Base-by-base conservation (phyloP, 2,329 filamentous ascomycete genomes). In the Sporothrix brunneoviolacea region DNA sequence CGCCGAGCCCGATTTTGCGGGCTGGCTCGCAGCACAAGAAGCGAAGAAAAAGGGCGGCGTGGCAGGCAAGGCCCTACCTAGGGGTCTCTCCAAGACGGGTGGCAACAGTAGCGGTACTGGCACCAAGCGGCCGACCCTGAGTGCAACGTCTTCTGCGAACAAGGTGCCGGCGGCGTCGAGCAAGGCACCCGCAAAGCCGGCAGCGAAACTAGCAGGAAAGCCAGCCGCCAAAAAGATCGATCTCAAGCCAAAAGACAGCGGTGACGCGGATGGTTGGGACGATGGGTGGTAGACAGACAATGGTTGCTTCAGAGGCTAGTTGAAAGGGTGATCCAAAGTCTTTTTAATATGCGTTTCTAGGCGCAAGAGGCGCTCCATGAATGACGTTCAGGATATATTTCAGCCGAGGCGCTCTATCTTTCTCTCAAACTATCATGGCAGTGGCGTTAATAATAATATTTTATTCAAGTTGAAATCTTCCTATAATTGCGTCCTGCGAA, bases 1-100 rank as follows among this genome's bases (percentile, higher is more conserved):
- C 22, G 83, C 84, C 3, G 91, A 98, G 65, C 91, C 91, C 0
- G 93, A 97, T 65, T 97, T 98, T 67, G 91, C 90, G 5, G 91
- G 90, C 5, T 97, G 93, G 91, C 68, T 97, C 19, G 90, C 88
- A 12, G 90, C 91, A 12, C 82, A 86, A 6, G 77, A 84, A 55
- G 45, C 48, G 27, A 80, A 86, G 55, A 96, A 94, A 70, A 75
- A 75, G 10, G 64, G 64, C 1, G 61, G 66, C 52, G 47, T 62
- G 37, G 65, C 64, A 2, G 60, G 66, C 55, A 93, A 87, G 57
- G 71, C 84, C 3, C 64, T 97, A 49, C 91, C 91, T 0, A 98
- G 95, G 68, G 91, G 91, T 0, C 65, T 97, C 22, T 70, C 74
- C 2, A 95, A 94, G 67, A 61, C 78, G 2, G 65, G 57, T 0